A percentile compares a stretch with the other conserved stretches of the same genome.
These are phyloP conservation scores for Aphanomyces cochlioides DNA, from an alignment of 352 stramenopile species.

Conservation along the genomic window DNA sequence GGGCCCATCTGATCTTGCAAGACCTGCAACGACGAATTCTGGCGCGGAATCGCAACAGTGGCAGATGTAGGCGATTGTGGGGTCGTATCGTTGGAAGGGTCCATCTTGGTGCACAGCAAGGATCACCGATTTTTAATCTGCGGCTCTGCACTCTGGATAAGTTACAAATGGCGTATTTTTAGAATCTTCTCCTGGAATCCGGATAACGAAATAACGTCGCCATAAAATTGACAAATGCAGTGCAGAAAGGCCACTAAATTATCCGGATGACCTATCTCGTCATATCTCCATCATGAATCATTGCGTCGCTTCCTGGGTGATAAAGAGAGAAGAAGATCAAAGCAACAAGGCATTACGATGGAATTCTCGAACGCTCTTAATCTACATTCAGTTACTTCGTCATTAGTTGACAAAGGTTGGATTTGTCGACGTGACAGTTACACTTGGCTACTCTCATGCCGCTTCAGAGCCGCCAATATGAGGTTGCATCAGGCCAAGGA, in stretches of 20 bases:
- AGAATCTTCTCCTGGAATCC: constrained; percentile 2
- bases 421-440: constrained; percentile 1
- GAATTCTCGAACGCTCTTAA: not conserved
- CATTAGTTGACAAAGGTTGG: not conserved
- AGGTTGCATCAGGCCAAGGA: not conserved
- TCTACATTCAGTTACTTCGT: not conserved
- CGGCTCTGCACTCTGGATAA: not conserved
- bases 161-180: constrained; percentile 21
- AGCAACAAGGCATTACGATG: too few species aligned
- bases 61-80: not conserved
- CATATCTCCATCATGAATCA: too few species aligned
- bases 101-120: not conserved
- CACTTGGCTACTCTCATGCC: constrained; percentile 1
- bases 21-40: constrained; percentile 3
- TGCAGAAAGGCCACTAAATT: not conserved
- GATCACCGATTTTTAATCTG: not conserved
- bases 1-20: constrained; percentile 13
- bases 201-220: constrained; percentile 5
- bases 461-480: constrained; percentile 22
- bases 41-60: not conserved
- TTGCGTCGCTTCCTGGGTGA: not conserved
- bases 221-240: not conserved
- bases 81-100: not conserved
- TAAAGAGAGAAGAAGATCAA: too few species aligned
- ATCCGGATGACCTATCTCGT: constrained; percentile 19